Evolutionary conservation across 805 yeast genomes (phyloP).

Genomic region (Kazachstania martiniae): DNA sequence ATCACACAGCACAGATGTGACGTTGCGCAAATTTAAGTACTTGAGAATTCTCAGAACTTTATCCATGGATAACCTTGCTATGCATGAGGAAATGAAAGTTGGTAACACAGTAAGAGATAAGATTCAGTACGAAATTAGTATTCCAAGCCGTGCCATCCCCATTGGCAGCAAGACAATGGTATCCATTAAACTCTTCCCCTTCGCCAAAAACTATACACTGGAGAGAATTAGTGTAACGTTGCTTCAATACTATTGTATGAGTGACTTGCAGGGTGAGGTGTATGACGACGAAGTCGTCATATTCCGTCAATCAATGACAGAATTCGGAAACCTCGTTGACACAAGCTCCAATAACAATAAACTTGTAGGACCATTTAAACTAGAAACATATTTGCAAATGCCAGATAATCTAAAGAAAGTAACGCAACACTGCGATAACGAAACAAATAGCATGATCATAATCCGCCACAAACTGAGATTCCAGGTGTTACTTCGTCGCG

Average conservation of each 20-base stretch:
- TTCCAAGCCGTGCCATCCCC: conserved; percentile 80
- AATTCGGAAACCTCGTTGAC: conserved; percentile 35
- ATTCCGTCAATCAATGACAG: conserved; percentile 37
- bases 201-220: conserved; percentile 50
- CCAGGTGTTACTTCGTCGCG: conserved; percentile 31
- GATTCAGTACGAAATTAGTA: conserved; percentile 75
- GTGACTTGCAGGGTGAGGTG: conserved; percentile 43
- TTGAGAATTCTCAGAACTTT: conserved; percentile 74
- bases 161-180: conserved; percentile 70
- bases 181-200: conserved; percentile 61
- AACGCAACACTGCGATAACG: conserved; percentile 76
- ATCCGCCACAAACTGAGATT: conserved; percentile 77
- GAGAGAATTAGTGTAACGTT: conserved; percentile 58
- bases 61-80: conserved; percentile 57
- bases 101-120: conserved; percentile 87
- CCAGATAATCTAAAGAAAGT: conserved; percentile 63
- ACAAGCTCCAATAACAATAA: conserved; percentile 17
- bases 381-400: conserved; percentile 45
- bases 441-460: conserved; percentile 47
- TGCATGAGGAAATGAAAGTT: conserved; percentile 70
- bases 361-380: conserved; percentile 48
- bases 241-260: conserved; percentile 51
- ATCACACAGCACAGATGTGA: neutral
- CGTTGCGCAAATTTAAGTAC: conserved; percentile 34
- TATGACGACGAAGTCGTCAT: conserved; percentile 53